Evolutionary conservation across 2,329 filamentous ascomycete species (phyloP).

Genomic region (Teratosphaeria epicoccoides): DNA sequence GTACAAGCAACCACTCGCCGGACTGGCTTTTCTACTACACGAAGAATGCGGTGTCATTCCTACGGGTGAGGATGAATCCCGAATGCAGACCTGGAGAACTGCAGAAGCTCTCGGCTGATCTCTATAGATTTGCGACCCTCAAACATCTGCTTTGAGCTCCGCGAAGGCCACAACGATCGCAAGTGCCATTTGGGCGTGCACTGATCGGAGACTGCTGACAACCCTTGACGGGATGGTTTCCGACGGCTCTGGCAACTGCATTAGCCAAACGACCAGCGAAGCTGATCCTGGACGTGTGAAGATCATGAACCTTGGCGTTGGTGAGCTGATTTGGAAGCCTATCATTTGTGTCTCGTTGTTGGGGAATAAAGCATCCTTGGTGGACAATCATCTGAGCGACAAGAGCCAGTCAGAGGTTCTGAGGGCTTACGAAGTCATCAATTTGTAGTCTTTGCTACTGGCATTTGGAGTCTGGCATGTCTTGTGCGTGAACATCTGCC

Average conservation of each 20-base stretch:
- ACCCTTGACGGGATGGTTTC: slow-evolving; percentile 3
- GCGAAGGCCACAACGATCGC: slow-evolving; percentile 1
- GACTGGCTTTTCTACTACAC: slow-evolving; percentile 12
- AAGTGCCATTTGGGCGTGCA: background rate
- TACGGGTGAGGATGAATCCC: slow-evolving; percentile 3
- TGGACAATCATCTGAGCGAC: slow-evolving; percentile 14
- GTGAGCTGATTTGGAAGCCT: too few relatives aligned
- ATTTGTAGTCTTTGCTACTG: slow-evolving; percentile 18
- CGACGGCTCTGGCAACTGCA: slow-evolving; percentile 2
- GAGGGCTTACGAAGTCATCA: slow-evolving; percentile 22
- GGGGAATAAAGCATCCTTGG: slow-evolving; percentile 16
- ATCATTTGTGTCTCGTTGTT: too few relatives aligned
- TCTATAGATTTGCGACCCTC: slow-evolving; percentile 17
- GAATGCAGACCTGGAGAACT: background rate
- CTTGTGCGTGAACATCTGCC: too few relatives aligned
- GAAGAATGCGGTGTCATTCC: slow-evolving; percentile 8
- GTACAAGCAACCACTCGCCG: background rate
- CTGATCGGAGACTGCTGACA: background rate
- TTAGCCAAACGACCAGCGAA: slow-evolving; percentile 5
- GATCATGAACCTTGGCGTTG: slow-evolving; percentile 19
- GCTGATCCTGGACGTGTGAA: slow-evolving; percentile 9
- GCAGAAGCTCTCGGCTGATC: background rate
- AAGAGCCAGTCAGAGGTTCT: slow-evolving; percentile 18
- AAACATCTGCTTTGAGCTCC: slow-evolving; percentile 17
- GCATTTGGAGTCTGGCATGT: slow-evolving; percentile 22